Conservation (phyloP, 345 rosid genomes). For the Hirschfeldia incana region DNA sequence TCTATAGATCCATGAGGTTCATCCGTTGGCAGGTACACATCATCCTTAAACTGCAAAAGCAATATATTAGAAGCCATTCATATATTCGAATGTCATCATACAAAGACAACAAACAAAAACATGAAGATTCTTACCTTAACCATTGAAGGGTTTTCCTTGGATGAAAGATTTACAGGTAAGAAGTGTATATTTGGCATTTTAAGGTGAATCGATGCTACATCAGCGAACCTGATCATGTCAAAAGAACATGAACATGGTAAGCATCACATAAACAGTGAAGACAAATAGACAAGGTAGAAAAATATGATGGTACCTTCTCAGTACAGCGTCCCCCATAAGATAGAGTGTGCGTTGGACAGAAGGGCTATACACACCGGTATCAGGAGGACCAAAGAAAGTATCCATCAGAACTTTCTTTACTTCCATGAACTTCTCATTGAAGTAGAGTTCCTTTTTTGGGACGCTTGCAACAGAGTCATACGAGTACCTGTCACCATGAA, state of each 20-base stretch:
- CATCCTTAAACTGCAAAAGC: constrained; percentile 73
- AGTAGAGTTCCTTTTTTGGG: constrained; percentile 63
- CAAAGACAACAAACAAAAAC: neutral
- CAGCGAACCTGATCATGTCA: constrained; percentile 58
- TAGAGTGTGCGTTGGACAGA: constrained; percentile 96
- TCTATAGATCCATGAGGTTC: constrained; percentile 96
- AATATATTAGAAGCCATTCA: neutral
- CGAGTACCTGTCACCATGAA: constrained; percentile 59
- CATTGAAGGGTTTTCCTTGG: constrained; percentile 61
- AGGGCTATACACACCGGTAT: constrained; percentile 84
- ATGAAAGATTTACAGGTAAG: constrained; percentile 77
- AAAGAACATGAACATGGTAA: constrained; percentile 7
- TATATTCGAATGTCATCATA: neutral
- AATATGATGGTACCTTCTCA: constrained; percentile 54
- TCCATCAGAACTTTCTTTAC: constrained; percentile 60
- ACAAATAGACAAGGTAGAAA: neutral
- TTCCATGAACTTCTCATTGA: constrained; percentile 57
- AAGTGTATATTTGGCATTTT: constrained; percentile 95
- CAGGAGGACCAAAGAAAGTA: constrained; percentile 81
- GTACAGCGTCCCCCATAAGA: constrained; percentile 77
- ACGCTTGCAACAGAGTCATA: constrained; percentile 63
- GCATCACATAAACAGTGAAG: neutral
- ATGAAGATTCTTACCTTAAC: constrained; percentile 62
- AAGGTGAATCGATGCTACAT: constrained; percentile 66
- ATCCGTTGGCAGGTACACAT: constrained; percentile 78